phyloP scores from a whole-genome alignment of 1,284 basidiomycete species.

The Phellinidium pouzarii region DNA sequence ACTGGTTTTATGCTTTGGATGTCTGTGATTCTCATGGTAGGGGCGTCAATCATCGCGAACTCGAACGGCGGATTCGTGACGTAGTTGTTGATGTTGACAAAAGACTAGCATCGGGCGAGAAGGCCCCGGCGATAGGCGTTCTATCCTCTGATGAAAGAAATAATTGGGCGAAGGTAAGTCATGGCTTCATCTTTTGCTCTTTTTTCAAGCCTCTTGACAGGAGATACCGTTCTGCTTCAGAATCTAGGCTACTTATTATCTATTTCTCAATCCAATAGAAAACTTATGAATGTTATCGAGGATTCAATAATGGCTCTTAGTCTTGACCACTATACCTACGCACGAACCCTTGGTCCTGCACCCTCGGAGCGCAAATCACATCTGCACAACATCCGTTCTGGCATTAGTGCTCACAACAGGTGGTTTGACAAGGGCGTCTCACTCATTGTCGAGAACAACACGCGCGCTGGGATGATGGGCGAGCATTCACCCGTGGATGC shows the following conservation, averaged over 20 bases:
- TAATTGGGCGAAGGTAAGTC: constrained; percentile 71
- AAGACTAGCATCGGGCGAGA: constrained; percentile 48
- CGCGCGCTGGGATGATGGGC: constrained; percentile 82
- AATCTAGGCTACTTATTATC: constrained; percentile 68
- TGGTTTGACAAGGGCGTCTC: constrained; percentile 92
- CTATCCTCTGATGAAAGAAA: constrained; percentile 81
- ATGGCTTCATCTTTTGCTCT: constrained; percentile 10
- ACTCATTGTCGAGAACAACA: constrained; percentile 80
- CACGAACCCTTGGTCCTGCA: constrained; percentile 30
- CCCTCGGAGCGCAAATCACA: constrained; percentile 62
- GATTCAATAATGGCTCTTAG: constrained; percentile 74
- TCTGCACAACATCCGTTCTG: constrained; percentile 70
- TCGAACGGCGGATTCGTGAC: constrained; percentile 62
- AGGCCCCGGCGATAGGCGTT: constrained; percentile 57
- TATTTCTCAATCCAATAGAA: constrained; percentile 59
- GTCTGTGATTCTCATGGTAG: constrained; percentile 44
- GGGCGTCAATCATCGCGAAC: constrained; percentile 37
- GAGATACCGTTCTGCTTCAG: constrained; percentile 33
- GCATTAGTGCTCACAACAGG: constrained; percentile 70
- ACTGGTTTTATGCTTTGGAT: constrained; percentile 79
- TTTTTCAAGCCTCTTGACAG: constrained; percentile 17
- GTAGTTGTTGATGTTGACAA: constrained; percentile 65
- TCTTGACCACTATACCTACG: constrained; percentile 51
- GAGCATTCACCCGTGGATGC: constrained; percentile 95
- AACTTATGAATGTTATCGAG: constrained; percentile 57